phyloP scores from a whole-genome alignment of 345 rosid genomes.

The Anastatica hierochuntica region DNA sequence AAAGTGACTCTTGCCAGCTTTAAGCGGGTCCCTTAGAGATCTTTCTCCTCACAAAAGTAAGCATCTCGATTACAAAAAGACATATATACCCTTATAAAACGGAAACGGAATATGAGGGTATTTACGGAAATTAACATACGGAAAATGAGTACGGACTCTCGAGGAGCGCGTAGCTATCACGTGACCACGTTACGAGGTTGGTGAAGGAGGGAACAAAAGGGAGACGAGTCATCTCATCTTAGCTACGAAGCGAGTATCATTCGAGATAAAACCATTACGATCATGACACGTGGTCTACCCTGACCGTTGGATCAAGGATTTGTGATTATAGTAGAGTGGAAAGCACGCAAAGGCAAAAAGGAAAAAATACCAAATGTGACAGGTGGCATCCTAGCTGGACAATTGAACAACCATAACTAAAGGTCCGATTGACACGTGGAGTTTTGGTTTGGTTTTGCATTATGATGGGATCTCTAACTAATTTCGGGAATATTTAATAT shows the following conservation, averaged over 20 bases:
- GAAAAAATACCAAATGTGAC: too few species aligned
- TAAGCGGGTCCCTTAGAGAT: constrained; percentile 15
- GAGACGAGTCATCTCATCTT: not conserved
- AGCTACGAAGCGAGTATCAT: constrained; percentile 21
- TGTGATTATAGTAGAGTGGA: constrained; percentile 35
- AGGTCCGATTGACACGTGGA: constrained; percentile 37
- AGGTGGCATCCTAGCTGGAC: constrained; percentile 62
- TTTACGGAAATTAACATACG: too few species aligned
- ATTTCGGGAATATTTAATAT: too few species aligned
- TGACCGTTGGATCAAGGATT: constrained; percentile 22
- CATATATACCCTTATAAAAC: constrained; percentile 15
- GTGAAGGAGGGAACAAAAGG: not conserved
- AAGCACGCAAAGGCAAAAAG: constrained; percentile 55
- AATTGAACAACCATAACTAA: too few species aligned
- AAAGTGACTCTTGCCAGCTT: constrained; percentile 27
- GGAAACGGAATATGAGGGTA: too few species aligned
- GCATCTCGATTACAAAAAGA: constrained; percentile 16
- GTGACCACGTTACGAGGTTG: constrained; percentile 5
- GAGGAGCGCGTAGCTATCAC: constrained; percentile 25
- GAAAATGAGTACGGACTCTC: too few species aligned
- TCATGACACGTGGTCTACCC: constrained; percentile 29
- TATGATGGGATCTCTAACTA: too few species aligned
- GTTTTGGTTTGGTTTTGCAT: not conserved
- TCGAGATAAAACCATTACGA: constrained; percentile 13
- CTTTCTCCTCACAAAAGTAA: constrained; percentile 12